Conservation (phyloP, 1,139 yeast species). For the Nakaseomyces kungkrabaensis region DNA sequence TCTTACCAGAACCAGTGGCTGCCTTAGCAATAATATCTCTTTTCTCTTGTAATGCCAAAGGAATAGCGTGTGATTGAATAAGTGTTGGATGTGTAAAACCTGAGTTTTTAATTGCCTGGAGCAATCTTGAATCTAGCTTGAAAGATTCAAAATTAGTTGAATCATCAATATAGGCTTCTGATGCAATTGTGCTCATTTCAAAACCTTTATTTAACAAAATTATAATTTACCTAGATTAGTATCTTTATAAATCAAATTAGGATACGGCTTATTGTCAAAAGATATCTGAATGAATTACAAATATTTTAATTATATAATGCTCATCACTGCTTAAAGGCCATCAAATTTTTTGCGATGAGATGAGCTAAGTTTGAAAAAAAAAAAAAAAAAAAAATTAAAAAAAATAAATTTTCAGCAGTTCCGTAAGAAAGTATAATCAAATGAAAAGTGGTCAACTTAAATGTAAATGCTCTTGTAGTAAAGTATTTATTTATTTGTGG, state of each 20-base stretch:
- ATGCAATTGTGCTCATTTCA: constrained; percentile 14
- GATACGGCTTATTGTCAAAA: no score
- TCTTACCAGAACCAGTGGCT: constrained; percentile 85
- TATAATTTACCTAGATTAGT: no score
- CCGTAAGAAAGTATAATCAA: not conserved
- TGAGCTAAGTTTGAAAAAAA: not conserved
- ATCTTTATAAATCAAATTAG: no score
- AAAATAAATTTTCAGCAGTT: not conserved
- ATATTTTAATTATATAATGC: not conserved
- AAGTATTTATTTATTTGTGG: no score
- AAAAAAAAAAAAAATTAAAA: not conserved
- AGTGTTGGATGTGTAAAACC: constrained; percentile 83
- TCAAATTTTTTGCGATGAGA: not conserved
- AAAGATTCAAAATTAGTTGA: constrained; percentile 61
- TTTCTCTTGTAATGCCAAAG: constrained; percentile 76
- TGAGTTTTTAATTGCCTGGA: constrained; percentile 73
- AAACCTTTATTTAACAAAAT: not conserved
- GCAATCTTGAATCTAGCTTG: constrained; percentile 66
- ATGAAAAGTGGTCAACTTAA: not conserved
- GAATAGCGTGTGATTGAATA: constrained; percentile 86
- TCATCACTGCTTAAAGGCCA: not conserved
- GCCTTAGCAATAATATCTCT: constrained; percentile 85
- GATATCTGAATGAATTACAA: not conserved
- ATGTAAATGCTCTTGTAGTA: not conserved
- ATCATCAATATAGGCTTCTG: constrained; percentile 61